Percentiles rank a stretch among this genome's conserved stretches.
These are phyloP conservation scores for Jackrogersella multiformis DNA, from an alignment of 495 filamentous ascomycete species.

Conservation along the genomic window DNA sequence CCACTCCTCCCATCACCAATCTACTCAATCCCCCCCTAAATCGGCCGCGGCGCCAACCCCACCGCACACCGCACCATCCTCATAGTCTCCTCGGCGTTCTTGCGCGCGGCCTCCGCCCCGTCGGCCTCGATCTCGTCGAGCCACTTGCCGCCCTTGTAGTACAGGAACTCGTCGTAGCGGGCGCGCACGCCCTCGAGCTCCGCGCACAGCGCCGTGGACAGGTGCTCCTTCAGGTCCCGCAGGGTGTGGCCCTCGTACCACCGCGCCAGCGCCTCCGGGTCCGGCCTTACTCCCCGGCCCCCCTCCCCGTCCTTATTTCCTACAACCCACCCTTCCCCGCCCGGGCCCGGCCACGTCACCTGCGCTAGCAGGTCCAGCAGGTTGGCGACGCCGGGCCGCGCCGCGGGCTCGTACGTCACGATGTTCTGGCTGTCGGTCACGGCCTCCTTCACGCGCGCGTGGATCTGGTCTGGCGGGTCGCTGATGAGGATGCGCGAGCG, in stretches of 20 bases:
- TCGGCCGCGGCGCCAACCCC: slow-evolving; percentile 59
- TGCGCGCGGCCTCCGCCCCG: slow-evolving; percentile 67
- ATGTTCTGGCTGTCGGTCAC: slow-evolving; percentile 74
- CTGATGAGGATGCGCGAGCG: slow-evolving; percentile 82
- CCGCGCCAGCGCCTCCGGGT: slow-evolving; percentile 65
- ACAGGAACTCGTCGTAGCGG: slow-evolving; percentile 64
- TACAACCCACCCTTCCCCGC: slow-evolving; percentile 58
- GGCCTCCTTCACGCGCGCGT: slow-evolving; percentile 72
- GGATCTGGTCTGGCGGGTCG: slow-evolving; percentile 68
- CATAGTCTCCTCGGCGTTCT: slow-evolving; percentile 76
- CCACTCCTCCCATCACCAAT: too few species aligned
- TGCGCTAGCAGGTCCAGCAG: slow-evolving; percentile 78
- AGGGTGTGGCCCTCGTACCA: slow-evolving; percentile 63
- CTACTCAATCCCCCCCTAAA: too few species aligned
- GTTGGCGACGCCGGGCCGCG: slow-evolving; percentile 86
- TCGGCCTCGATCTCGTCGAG: slow-evolving; percentile 67
- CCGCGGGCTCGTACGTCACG: slow-evolving; percentile 76
- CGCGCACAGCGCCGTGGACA: slow-evolving; percentile 63
- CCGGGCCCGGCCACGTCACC: slow-evolving; percentile 26
- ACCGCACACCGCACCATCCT: slow-evolving; percentile 65
- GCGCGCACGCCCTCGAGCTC: slow-evolving; percentile 68
- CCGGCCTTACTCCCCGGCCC: too few species aligned
- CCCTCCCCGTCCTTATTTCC: too few species aligned
- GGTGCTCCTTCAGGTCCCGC: slow-evolving; percentile 70
- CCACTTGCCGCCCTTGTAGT: slow-evolving; percentile 56